A percentile compares a stretch with the other conserved stretches of the same genome.
Evolutionary conservation across 805 yeast species (phyloP).

Genomic region (Metschnikowia corniflorae): DNA sequence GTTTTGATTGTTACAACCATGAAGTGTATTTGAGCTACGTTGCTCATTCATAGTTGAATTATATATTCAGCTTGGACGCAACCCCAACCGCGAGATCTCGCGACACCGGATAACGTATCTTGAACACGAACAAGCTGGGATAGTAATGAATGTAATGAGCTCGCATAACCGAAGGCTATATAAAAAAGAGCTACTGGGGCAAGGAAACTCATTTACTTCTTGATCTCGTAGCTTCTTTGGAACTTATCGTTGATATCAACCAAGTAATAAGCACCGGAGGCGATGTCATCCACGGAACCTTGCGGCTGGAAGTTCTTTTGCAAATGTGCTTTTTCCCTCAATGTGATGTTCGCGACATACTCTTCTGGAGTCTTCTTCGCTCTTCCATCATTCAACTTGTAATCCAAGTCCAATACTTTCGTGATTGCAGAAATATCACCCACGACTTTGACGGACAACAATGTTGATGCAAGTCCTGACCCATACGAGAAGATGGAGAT

Average conservation of each 20-base stretch:
- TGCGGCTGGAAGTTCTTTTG: slow-evolving; percentile 74
- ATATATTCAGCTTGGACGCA: too few relatives aligned
- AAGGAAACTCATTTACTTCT: slow-evolving; percentile 32
- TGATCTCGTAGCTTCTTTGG: slow-evolving; percentile 76
- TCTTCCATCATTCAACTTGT: slow-evolving; percentile 64
- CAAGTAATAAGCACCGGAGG: slow-evolving; percentile 79
- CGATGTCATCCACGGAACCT: slow-evolving; percentile 71
- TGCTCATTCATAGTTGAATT: too few relatives aligned
- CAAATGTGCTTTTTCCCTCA: slow-evolving; percentile 88
- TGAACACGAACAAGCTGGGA: too few relatives aligned
- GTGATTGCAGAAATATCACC: slow-evolving; percentile 76
- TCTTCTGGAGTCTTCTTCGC: slow-evolving; percentile 65
- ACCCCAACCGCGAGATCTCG: too few relatives aligned
- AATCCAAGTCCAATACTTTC: slow-evolving; percentile 60
- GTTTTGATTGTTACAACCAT: too few relatives aligned
- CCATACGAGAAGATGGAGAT: slow-evolving; percentile 95
- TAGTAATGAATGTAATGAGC: too few relatives aligned
- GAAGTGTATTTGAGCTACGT: too few relatives aligned
- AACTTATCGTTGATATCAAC: slow-evolving; percentile 79
- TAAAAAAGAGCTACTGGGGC: too few relatives aligned
- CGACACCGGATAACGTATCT: too few relatives aligned
- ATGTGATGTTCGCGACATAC: slow-evolving; percentile 74
- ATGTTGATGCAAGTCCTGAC: slow-evolving; percentile 92
- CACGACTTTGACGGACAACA: slow-evolving; percentile 72
- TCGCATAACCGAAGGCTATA: too few relatives aligned